Evolutionary conservation across 1,284 basidiomycete species (phyloP).

Genomic region (Neotropicomus parvogracilis): DNA sequence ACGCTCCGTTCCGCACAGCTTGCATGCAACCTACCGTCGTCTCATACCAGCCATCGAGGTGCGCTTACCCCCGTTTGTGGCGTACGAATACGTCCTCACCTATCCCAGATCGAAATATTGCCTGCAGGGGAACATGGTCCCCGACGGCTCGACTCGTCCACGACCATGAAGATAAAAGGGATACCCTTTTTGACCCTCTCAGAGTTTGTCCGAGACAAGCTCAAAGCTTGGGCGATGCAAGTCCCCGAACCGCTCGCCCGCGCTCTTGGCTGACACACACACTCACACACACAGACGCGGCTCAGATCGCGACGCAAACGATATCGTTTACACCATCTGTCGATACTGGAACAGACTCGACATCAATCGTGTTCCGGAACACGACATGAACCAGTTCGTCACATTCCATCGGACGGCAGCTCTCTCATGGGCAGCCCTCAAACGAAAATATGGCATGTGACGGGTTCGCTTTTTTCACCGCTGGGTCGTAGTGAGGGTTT

Average conservation of each 20-base stretch:
- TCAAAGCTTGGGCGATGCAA: constrained; percentile 74
- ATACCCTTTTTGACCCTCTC: constrained; percentile 74
- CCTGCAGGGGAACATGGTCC: constrained; percentile 77
- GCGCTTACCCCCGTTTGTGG: constrained; percentile 25
- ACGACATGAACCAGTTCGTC: constrained; percentile 74
- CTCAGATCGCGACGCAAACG: constrained; percentile 64
- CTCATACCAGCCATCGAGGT: constrained; percentile 43
- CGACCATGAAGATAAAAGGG: constrained; percentile 59
- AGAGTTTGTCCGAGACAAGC: constrained; percentile 75
- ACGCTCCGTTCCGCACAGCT: constrained; percentile 35
- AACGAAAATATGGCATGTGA: constrained; percentile 62
- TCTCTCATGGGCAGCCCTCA: constrained; percentile 66
- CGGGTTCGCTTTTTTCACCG: not conserved
- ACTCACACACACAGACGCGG: constrained; percentile 46
- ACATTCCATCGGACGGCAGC: constrained; percentile 49
- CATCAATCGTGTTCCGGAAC: constrained; percentile 75
- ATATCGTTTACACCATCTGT: constrained; percentile 62
- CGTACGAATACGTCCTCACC: not conserved
- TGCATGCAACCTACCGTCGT: constrained; percentile 55
- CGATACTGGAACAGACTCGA: constrained; percentile 75
- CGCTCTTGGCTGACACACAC: constrained; percentile 4
- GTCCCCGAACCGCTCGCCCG: constrained; percentile 23
- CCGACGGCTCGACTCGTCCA: constrained; percentile 61
- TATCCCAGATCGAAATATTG: constrained; percentile 68
- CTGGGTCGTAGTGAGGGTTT: not conserved